These are phyloP conservation scores for Rutstroemia sp. DNA, from an alignment of 2,329 filamentous ascomycete species.

Conservation along the genomic window DNA sequence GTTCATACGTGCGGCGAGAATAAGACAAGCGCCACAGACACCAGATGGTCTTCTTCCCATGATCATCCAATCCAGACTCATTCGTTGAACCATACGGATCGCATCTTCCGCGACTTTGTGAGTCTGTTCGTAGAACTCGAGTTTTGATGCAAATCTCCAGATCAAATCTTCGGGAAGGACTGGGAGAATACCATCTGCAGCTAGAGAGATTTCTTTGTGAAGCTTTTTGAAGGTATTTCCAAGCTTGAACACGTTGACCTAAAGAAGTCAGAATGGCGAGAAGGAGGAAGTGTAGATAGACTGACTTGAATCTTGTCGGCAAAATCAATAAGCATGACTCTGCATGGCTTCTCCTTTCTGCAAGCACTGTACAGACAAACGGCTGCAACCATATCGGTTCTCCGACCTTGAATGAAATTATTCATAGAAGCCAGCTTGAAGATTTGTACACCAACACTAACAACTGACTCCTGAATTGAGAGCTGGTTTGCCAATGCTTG, in stretches of 20 bases:
- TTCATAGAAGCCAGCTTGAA: constrained; percentile 68
- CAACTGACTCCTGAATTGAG: constrained; percentile 51
- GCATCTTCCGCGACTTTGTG: constrained; percentile 84
- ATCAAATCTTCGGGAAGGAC: constrained; percentile 87
- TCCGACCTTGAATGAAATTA: constrained; percentile 81
- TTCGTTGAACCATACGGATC: constrained; percentile 77
- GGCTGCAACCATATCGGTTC: constrained; percentile 77
- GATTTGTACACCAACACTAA: constrained; percentile 60
- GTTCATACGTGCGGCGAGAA: constrained; percentile 95
- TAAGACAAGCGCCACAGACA: constrained; percentile 86
- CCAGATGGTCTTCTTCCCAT: constrained; percentile 89
- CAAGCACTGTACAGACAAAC: constrained; percentile 87
- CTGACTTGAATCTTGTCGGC: constrained; percentile 64
- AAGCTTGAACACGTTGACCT: constrained; percentile 85
- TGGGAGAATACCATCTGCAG: constrained; percentile 57
- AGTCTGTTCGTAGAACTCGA: constrained; percentile 80
- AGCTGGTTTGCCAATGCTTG: constrained; percentile 55
- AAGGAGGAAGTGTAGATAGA: neutral
- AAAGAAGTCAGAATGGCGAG: constrained; percentile 24
- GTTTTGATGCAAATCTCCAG: constrained; percentile 79
- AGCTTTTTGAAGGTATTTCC: constrained; percentile 85
- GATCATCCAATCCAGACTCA: constrained; percentile 97
- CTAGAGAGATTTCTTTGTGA: constrained; percentile 61
- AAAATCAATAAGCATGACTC: constrained; percentile 90
- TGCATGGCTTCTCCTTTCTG: constrained; percentile 69